These are phyloP conservation scores for Colletotrichum australisinense DNA, from an alignment of 2,329 filamentous ascomycete genomes.

Conservation along the genomic window DNA sequence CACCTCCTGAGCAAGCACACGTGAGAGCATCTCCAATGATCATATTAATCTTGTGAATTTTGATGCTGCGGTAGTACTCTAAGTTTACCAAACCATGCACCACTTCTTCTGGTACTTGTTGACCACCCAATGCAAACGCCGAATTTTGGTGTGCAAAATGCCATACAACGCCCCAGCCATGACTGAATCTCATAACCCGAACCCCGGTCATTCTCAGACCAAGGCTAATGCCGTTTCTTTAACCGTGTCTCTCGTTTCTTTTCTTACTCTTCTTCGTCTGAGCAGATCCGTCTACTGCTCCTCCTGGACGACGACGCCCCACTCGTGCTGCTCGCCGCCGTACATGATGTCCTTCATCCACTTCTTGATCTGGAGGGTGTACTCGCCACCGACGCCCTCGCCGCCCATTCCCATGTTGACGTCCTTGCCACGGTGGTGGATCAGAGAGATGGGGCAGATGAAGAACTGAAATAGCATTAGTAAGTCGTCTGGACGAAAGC, in stretches of 20 bases:
- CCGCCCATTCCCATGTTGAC: conserved; percentile 71
- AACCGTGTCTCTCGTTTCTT: neutral
- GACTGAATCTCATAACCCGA: neutral
- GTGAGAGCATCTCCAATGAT: neutral
- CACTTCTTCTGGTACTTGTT: neutral
- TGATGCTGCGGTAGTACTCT: neutral
- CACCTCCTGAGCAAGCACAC: too few relatives aligned
- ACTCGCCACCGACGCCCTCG: conserved; percentile 61
- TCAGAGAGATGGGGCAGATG: conserved; percentile 74
- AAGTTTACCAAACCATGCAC: neutral
- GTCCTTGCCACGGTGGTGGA: conserved; percentile 75
- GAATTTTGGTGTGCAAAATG: conserved; percentile 9
- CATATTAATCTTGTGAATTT: conserved; percentile 1
- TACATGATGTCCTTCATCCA: conserved; percentile 82
- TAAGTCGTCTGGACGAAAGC: neutral
- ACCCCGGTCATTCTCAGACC: neutral
- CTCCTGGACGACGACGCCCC: conserved; percentile 76
- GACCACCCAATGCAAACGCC: neutral
- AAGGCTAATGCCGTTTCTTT: neutral
- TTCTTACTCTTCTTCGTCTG: neutral
- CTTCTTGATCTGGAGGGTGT: conserved; percentile 72
- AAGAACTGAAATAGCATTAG: conserved; percentile 67
- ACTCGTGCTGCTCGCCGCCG: conserved; percentile 74
- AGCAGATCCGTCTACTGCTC: conserved; percentile 52
- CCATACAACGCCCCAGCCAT: conserved; percentile 14